Conservation (phyloP, 2,329 filamentous ascomycete genomes). For the Colletotrichum tanaceti region DNA sequence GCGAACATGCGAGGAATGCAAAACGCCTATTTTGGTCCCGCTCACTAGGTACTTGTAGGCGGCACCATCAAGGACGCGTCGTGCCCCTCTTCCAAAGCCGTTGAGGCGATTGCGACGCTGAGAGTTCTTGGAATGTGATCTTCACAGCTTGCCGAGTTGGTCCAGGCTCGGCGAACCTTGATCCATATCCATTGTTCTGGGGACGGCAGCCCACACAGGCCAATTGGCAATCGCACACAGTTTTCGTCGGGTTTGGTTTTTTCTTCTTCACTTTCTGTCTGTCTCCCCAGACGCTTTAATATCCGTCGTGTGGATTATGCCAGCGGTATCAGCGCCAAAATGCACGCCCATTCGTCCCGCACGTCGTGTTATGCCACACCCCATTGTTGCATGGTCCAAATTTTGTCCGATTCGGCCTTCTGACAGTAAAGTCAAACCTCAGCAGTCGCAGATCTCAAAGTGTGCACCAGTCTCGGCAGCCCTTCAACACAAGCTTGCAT, state of each 20-base stretch:
- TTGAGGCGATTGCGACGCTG: conserved; percentile 28
- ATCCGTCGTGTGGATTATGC: conserved; percentile 16
- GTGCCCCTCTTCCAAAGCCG: conserved; percentile 7
- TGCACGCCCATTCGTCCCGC: background rate
- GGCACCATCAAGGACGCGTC: conserved; percentile 22
- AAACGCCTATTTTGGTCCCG: conserved; percentile 13
- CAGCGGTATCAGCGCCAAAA: background rate
- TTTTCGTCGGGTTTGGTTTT: background rate
- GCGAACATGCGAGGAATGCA: background rate
- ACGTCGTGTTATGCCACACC: background rate
- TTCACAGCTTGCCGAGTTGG: conserved; percentile 13
- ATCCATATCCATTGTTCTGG: background rate
- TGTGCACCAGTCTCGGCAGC: conserved; percentile 5
- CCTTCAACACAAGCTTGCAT: background rate
- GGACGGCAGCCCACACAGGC: background rate
- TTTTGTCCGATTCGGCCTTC: background rate
- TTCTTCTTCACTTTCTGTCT: background rate
- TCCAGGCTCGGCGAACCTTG: conserved; percentile 6
- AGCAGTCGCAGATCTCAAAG: conserved; percentile 10
- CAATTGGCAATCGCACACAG: background rate
- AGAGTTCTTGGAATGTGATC: conserved; percentile 14
- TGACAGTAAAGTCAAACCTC: background rate
- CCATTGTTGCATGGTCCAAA: background rate
- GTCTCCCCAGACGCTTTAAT: background rate
- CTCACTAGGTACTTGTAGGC: no score